These are phyloP conservation scores for Basipetospora chlamydospora DNA, from an alignment of 2,329 filamentous ascomycete genomes.

Conservation along the genomic window DNA sequence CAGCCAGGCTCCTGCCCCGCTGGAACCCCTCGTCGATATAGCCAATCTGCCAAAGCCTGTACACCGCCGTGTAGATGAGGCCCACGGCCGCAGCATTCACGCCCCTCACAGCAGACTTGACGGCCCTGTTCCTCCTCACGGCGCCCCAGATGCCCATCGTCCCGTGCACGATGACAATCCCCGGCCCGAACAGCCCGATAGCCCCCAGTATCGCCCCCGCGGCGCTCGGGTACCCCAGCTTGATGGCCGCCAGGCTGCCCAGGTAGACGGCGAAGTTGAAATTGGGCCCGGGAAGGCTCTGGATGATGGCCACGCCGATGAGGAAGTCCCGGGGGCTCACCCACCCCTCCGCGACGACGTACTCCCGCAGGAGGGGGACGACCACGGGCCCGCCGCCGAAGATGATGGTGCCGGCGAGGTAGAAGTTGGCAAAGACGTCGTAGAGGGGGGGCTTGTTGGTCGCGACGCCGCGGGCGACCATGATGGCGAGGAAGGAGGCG, in stretches of 20 bases:
- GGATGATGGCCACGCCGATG: slow-evolving; percentile 56
- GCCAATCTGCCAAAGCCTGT: slow-evolving; percentile 47
- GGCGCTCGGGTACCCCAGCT: slow-evolving; percentile 17
- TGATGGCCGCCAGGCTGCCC: slow-evolving; percentile 30
- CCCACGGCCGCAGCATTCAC: slow-evolving; percentile 47
- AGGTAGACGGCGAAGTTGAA: slow-evolving; percentile 42
- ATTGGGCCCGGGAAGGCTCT: slow-evolving; percentile 44
- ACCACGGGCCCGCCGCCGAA: slow-evolving; percentile 52
- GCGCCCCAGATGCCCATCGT: slow-evolving; percentile 41
- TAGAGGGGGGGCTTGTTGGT: slow-evolving; percentile 30
- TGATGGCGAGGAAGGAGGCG: slow-evolving; percentile 37
- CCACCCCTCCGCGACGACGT: slow-evolving; percentile 54
- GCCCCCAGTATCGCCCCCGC: slow-evolving; percentile 27
- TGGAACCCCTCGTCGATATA: slow-evolving; percentile 34
- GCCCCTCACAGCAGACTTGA: slow-evolving; percentile 35
- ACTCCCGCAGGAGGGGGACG: slow-evolving; percentile 46
- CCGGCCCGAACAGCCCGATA: slow-evolving; percentile 37
- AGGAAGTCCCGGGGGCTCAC: slow-evolving; percentile 57
- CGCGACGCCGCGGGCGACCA: slow-evolving; percentile 32
- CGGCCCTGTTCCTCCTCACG: slow-evolving; percentile 27
- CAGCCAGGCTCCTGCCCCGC: slow-evolving; percentile 35
- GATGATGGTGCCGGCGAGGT: slow-evolving; percentile 56
- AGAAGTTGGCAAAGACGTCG: slow-evolving; percentile 57
- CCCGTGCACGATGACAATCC: slow-evolving; percentile 32
- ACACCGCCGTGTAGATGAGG: slow-evolving; percentile 49